Evolutionary conservation across 2,329 filamentous ascomycete genomes (phyloP).

Genomic region (Chrysoporthe puriensis): DNA sequence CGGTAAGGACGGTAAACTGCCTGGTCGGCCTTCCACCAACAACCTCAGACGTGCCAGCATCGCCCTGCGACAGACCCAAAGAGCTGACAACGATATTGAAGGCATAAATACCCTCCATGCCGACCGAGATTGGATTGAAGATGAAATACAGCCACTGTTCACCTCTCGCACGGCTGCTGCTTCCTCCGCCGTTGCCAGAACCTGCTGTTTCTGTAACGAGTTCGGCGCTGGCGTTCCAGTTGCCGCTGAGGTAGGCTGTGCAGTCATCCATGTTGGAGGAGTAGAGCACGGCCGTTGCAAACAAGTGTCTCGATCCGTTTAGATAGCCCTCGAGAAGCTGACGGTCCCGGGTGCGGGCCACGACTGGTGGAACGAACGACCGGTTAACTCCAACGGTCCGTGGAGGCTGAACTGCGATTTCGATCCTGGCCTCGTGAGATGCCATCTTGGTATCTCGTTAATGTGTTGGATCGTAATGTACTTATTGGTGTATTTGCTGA

Average conservation of each 20-base stretch:
- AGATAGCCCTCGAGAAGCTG: conserved; percentile 7
- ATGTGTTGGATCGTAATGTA: not conserved
- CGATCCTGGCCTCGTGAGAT: not conserved
- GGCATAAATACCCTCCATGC: conserved; percentile 2
- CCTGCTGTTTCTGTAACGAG: not conserved
- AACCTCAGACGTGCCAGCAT: not conserved
- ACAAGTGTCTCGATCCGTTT: not conserved
- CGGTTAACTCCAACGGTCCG: not conserved
- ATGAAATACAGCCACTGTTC: conserved; percentile 25
- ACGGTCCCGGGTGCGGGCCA: conserved; percentile 18
- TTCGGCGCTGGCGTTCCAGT: conserved; percentile 8
- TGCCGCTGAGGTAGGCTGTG: not conserved
- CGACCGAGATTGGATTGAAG: conserved; percentile 7
- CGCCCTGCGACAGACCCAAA: not conserved
- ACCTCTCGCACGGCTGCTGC: conserved; percentile 18
- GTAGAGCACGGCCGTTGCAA: conserved; percentile 12
- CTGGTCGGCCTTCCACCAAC: conserved; percentile 14
- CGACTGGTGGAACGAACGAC: conserved; percentile 21
- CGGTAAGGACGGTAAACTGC: conserved; percentile 9
- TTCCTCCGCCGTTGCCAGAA: not conserved
- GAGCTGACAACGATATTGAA: conserved; percentile 11
- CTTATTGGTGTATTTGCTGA: not conserved
- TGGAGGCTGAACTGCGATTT: conserved; percentile 25
- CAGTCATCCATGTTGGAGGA: conserved; percentile 10
- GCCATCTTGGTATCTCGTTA: not conserved